phyloP scores from a whole-genome alignment of 2,329 filamentous ascomycete genomes.

The Aschersonia sp. region DNA sequence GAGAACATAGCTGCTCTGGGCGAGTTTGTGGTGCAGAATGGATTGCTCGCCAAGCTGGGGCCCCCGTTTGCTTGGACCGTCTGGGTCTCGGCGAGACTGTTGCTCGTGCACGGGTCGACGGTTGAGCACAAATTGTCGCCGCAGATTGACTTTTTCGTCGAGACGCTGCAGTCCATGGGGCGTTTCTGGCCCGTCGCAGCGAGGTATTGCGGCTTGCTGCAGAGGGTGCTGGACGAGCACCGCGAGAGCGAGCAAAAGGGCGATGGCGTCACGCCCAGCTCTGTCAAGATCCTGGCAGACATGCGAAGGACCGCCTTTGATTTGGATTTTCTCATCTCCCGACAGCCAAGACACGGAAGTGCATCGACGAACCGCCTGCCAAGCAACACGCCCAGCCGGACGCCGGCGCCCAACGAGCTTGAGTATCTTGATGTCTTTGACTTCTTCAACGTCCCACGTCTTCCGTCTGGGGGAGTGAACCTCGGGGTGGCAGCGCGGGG shows the following conservation, averaged over 20 bases:
- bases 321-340: conserved; percentile 75
- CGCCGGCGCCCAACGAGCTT: conserved; percentile 66
- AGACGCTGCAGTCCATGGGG: conserved; percentile 68
- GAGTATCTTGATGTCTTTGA: conserved; percentile 90
- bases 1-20: conserved; percentile 68
- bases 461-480: conserved; percentile 35
- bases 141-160: conserved; percentile 69
- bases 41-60: conserved; percentile 65
- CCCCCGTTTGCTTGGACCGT: conserved; percentile 85
- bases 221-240: conserved; percentile 76
- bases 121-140: conserved; percentile 72
- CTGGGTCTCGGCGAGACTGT: conserved; percentile 77
- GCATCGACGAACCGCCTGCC: conserved; percentile 27
- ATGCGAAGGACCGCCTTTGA: conserved; percentile 88
- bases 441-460: conserved; percentile 80
- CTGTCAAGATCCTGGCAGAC: conserved; percentile 75
- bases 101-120: conserved; percentile 81
- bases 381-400: conserved; percentile 46
- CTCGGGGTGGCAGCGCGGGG: conserved; percentile 4
- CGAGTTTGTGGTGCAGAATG: conserved; percentile 62
- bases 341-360: conserved; percentile 47
- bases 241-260: conserved; percentile 61
- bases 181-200: conserved; percentile 74
- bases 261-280: conserved; percentile 64
- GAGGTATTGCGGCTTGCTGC: conserved; percentile 65